Conservation (phyloP, 257 asterid species). For the Solanum ossicruentum region DNA sequence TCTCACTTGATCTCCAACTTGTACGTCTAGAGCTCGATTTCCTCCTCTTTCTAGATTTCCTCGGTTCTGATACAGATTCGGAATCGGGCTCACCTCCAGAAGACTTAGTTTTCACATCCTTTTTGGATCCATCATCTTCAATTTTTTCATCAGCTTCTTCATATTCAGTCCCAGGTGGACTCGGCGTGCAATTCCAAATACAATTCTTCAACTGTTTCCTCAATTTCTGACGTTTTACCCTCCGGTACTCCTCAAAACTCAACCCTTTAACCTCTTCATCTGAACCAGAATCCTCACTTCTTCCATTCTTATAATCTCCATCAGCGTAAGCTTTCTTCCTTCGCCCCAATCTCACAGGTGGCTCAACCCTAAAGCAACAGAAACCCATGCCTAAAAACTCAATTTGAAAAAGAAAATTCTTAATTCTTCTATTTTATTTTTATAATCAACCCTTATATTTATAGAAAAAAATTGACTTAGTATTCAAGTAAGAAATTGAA, state of each 20-base stretch:
- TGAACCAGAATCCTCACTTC: constrained; percentile 38
- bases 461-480: too few species aligned
- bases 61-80: constrained; percentile 38
- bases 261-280: constrained; percentile 79
- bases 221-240: constrained; percentile 73
- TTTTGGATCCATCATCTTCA: constrained; percentile 2
- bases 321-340: constrained; percentile 36
- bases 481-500: too few species aligned
- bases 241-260: constrained; percentile 61
- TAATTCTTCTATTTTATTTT: too few species aligned
- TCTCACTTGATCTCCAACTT: constrained; percentile 33
- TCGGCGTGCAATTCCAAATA: constrained; percentile 81
- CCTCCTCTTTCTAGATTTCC: constrained; percentile 22
- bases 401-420: too few species aligned
- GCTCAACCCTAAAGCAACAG: too few species aligned
- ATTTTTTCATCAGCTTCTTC: constrained; percentile 16
- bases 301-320: constrained; percentile 45
- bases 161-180: constrained; percentile 82
- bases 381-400: too few species aligned
- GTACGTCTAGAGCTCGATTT: constrained; percentile 31
- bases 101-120: constrained; percentile 1
- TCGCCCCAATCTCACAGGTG: background rate
- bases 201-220: constrained; percentile 38
- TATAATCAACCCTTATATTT: too few species aligned
- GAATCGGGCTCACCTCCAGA: constrained; percentile 5